Evolutionary conservation across 2,329 filamentous ascomycete species (phyloP), one percentile per base, ranked within the genome.

Genomic region (Gaeumannomyces sp.): DNA sequence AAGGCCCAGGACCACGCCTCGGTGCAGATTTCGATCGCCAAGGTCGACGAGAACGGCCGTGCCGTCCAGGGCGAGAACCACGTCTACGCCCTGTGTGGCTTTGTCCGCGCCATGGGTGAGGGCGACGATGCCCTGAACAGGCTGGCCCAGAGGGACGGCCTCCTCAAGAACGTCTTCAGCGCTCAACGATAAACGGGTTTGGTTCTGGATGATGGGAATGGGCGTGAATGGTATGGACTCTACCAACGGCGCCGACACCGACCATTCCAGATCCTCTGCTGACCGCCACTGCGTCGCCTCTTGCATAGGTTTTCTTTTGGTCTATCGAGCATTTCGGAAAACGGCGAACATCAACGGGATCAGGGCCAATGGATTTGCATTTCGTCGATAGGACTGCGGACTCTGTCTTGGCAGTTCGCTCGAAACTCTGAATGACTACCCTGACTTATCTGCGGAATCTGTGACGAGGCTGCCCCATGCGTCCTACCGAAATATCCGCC

Each of bases 1-100:
- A 97, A 97, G 87, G 93, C 95, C 86, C 97, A 98, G 86, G 95
- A 99, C 85, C 95, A 99, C 88, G 94, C 92, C 76, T 96, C 92
- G 70, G 95, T 98, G 75, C 95, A 99, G 84, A 92, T 99, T 82
- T 92, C 90, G 75, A 85, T 99, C 79, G 94, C 90, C 81, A 98
- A 97, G 86, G 95, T 99, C 75, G 94, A 98, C 82, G 95, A 99
- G 89, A 96, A 93, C 85, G 95, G 95, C 80, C 92, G 93, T 76
- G 93, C 93, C 72, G 77, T 88, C 83, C 92, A 92, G 73, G 93
- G 94, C 82, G 95, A 97, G 85, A 96, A 93, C 89, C 91, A 97
- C 83, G 89, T 92, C 78, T 99, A 97, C 80, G 94, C 95, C 74
- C 90, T 99, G 71, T 96, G 91, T 84, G 95, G 95, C 71, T 99